Evolutionary conservation across 2,329 filamentous ascomycete species (phyloP), one percentile per base, ranked within the genome.

Genomic region (Sporothrix schenckii): DNA sequence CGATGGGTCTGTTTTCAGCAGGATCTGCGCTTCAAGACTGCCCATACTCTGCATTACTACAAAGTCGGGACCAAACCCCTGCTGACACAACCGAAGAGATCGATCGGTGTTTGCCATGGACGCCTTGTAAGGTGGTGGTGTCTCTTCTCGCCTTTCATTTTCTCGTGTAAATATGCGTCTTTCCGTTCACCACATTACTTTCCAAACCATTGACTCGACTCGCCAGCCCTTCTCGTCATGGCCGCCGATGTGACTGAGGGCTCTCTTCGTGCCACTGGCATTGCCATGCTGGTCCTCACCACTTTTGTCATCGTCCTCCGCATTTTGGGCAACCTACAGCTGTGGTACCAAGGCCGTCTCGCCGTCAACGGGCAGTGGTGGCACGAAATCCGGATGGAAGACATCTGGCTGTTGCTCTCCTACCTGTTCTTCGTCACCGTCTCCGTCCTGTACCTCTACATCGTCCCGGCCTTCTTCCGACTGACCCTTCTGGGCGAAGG

Each of bases 221-320:
- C 34, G 34, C 9, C 34, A 34, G 6, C 5, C n/a, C n/a, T 53
- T 19, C 19, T 19, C 50, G 50, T 56, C 53, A 56, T 56, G 53
- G 50, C 14, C 50, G 53, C 53, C 53, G 53, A 34, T 1, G 53
- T 56, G 24, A 30, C 53, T 2, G 53, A 56, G 53, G 53, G 24
- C 24, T 56, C 53, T 13, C 53, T 56, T 10, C 53, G 30, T 34
- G 53, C 53, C 24, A 34, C 53, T 10, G 53, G 24, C 53, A 56
- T 56, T 24, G 53, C 53, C 24, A 56, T 56, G 53, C 53, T 56
- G 24, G 24, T 56, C 10, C 53, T 56, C 53, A 56, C 53, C 53
- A 56, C 24, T 16, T 34, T 56, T 16, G 53, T 56, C 53, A 10
- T 56, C 27, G 24, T 56, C 53, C 24, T 34, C n/a, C 53, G 53